Evolutionary conservation across 345 rosid genomes (phyloP).

Genomic region (Ceriops decandra): DNA sequence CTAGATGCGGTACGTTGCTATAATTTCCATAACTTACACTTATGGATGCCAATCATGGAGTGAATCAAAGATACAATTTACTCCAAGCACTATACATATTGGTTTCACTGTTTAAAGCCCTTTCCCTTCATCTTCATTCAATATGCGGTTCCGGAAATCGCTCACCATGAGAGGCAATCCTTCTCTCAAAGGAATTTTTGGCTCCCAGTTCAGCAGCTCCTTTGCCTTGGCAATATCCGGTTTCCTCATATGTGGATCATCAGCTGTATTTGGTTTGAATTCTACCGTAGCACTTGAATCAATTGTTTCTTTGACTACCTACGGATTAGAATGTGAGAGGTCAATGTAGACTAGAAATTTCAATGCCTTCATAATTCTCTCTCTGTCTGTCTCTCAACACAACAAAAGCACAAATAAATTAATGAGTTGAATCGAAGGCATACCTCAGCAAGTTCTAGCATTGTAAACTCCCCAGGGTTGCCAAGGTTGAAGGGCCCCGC

Average conservation of each 20-base stretch:
- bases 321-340: background rate
- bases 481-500: slow-evolving; percentile 96
- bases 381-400: too few species aligned
- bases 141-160: slow-evolving; percentile 3
- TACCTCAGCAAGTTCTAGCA: slow-evolving; percentile 87
- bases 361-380: too few species aligned
- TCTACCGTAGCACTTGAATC: slow-evolving; percentile 90
- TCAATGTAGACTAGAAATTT: background rate
- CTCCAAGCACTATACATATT: background rate
- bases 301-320: slow-evolving; percentile 92
- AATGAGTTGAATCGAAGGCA: background rate
- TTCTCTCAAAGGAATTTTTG: slow-evolving; percentile 67
- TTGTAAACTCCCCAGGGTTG: slow-evolving; percentile 97
- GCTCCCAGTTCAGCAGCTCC: slow-evolving; percentile 90
- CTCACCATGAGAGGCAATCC: slow-evolving; percentile 91
- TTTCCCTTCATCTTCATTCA: slow-evolving; percentile 3
- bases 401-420: too few species aligned
- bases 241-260: slow-evolving; percentile 95
- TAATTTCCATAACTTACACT: background rate
- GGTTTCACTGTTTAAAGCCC: slow-evolving; percentile 17
- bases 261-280: slow-evolving; percentile 84
- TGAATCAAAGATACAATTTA: background rate
- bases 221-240: slow-evolving; percentile 94
- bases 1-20: background rate
- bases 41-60: background rate